These are phyloP conservation scores for Gyrodon lividus DNA, from an alignment of 768 basidiomycete species.

Conservation along the genomic window DNA sequence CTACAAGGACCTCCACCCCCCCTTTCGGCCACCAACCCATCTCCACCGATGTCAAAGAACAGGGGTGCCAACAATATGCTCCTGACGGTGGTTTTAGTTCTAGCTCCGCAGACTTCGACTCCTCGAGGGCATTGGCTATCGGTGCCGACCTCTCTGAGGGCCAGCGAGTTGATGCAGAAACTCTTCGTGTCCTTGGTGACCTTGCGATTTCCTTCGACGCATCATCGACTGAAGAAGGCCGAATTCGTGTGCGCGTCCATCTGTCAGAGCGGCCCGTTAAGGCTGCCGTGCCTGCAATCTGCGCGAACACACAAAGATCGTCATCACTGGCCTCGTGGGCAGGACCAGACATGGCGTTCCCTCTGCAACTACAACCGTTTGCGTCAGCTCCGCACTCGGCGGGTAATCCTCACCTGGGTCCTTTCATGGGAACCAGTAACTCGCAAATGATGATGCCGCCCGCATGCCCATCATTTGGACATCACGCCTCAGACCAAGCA, in stretches of 20 bases:
- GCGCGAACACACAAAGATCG: slow-evolving; percentile 16
- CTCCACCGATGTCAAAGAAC: slow-evolving; percentile 48
- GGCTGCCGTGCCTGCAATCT: slow-evolving; percentile 16
- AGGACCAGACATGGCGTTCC: slow-evolving; percentile 18
- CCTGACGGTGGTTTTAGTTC: slow-evolving; percentile 45
- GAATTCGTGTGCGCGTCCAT: slow-evolving; percentile 73
- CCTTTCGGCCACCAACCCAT: slow-evolving; percentile 44
- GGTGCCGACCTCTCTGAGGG: slow-evolving; percentile 39
- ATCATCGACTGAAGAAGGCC: slow-evolving; percentile 60
- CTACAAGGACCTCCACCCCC: slow-evolving; percentile 39
- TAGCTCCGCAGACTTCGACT: slow-evolving; percentile 39
- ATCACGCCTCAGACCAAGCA: slow-evolving; percentile 22
- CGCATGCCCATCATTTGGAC: slow-evolving; percentile 31
- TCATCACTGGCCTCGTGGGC: slow-evolving; percentile 28
- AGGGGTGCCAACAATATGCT: slow-evolving; percentile 50
- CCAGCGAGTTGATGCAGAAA: slow-evolving; percentile 52
- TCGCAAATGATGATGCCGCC: slow-evolving; percentile 25
- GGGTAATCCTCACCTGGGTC: slow-evolving; percentile 34
- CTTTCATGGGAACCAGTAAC: slow-evolving; percentile 58
- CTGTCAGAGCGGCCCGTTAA: slow-evolving; percentile 45
- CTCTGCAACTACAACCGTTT: slow-evolving; percentile 20
- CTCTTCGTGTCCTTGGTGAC: slow-evolving; percentile 47
- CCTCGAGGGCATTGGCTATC: slow-evolving; percentile 29
- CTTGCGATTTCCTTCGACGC: slow-evolving; percentile 76
- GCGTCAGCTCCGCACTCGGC: slow-evolving; percentile 38